These are phyloP conservation scores for Sphagnum contortum DNA, from an alignment of 225 moss, liverwort and hornwort genomes.

Conservation along the genomic window DNA sequence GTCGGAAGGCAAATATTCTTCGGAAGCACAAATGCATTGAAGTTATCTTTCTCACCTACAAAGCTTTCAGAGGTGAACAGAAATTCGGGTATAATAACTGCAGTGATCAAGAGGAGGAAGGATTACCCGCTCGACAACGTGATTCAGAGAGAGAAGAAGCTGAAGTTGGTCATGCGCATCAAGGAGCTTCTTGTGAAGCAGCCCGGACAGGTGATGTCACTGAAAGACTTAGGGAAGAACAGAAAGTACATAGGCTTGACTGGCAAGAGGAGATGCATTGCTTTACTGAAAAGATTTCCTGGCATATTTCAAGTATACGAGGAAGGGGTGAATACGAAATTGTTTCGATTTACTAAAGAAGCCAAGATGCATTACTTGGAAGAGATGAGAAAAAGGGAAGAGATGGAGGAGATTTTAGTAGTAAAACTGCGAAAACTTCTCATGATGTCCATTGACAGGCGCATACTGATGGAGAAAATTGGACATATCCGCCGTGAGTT, in stretches of 20 bases:
- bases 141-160: slow-evolving; percentile 78
- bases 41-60: too few relatives aligned
- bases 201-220: slow-evolving; percentile 64
- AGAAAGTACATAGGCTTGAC: slow-evolving; percentile 46
- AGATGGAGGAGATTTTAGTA: slow-evolving; percentile 55
- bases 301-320: slow-evolving; percentile 72
- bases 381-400: slow-evolving; percentile 42
- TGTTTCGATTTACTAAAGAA: slow-evolving; percentile 56
- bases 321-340: slow-evolving; percentile 48
- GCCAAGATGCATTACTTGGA: slow-evolving; percentile 51
- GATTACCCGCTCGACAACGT: slow-evolving; percentile 64
- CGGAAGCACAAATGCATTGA: too few relatives aligned
- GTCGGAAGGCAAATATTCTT: too few relatives aligned
- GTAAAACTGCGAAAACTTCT: slow-evolving; percentile 68
- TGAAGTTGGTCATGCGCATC: slow-evolving; percentile 61
- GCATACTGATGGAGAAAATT: slow-evolving; percentile 62
- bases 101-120: slow-evolving; percentile 70
- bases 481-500: slow-evolving; percentile 73
- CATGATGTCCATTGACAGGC: slow-evolving; percentile 86
- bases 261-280: slow-evolving; percentile 47
- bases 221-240: slow-evolving; percentile 61
- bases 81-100: slow-evolving; percentile 5
- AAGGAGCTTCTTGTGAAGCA: slow-evolving; percentile 85
- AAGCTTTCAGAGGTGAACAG: too few relatives aligned
- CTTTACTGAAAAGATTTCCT: slow-evolving; percentile 58